Evolutionary conservation across 108 stramenopile genomes (phyloP).

Genomic region (Ochromonas danica): DNA sequence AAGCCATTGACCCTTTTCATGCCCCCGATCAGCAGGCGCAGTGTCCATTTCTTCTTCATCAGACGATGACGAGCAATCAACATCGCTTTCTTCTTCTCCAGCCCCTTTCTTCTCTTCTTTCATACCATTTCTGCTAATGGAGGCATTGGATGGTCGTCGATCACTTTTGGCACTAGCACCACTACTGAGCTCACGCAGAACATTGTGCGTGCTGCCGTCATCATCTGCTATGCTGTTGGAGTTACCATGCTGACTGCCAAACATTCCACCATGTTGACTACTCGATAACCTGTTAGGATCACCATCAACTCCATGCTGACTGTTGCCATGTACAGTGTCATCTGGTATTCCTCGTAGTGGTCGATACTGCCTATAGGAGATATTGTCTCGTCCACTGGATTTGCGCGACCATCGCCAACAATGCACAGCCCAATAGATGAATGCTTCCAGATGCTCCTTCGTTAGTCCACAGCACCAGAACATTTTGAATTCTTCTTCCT

Average conservation of each 20-base stretch:
- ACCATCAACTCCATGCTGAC: not conserved
- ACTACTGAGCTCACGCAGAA: not conserved
- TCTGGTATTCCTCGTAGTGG: not conserved
- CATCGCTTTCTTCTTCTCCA: not conserved
- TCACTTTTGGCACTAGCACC: not conserved
- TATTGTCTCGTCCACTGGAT: not conserved
- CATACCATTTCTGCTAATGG: no score
- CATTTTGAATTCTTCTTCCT: not conserved
- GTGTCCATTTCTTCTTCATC: not conserved
- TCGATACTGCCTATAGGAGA: not conserved
- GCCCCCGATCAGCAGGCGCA: not conserved
- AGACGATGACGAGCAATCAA: not conserved
- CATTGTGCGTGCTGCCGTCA: not conserved
- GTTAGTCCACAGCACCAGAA: conserved; percentile 25
- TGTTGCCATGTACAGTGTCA: not conserved
- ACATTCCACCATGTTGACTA: not conserved
- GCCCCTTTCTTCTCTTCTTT: no score
- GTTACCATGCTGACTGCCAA: not conserved
- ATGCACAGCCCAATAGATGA: conserved; percentile 1
- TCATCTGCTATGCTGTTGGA: not conserved
- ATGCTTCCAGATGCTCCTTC: conserved; percentile 23
- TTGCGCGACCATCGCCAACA: not conserved
- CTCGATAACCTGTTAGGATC: not conserved
- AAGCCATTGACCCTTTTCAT: not conserved
- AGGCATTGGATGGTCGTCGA: not conserved